Base-by-base conservation (phyloP, 306 rosid genomes). In the Casuarina equisetifolia region DNA sequence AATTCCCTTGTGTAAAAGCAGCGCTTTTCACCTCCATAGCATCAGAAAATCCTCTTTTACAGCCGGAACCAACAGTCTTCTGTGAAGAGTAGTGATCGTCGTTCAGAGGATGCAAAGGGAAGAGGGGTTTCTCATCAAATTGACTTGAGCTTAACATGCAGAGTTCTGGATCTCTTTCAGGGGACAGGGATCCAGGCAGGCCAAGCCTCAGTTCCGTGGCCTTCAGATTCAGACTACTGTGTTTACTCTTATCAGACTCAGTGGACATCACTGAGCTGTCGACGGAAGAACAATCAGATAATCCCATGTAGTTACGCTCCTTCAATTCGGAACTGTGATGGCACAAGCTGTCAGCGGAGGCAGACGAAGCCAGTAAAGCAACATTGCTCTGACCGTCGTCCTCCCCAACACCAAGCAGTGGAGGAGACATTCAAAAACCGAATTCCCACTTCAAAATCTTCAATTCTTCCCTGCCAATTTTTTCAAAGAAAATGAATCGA, bases 131-230 rank as follows among this genome's bases (percentile, higher is more conserved):
- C 78, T 86, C 97, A 75, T 87, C 89, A 48, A 83, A 83, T 75
- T 88, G 89, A 87, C 84, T 43, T 8, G 93, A 88, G 88, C 80
- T 80, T 74, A 75, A 83, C 38, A 88, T 52, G 81, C 85, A 78
- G 73, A 59, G 75, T 74, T 84, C 86, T 2, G 86, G 74, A 79
- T 87, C 83, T 70, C 96, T 88, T 67, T 78, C 89, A n/a, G 96
- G 92, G 71, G 96, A 90, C 84, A 79, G 87, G 73, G 91, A 90
- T 82, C 97, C 97, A 43, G 97, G 97, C 76, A 90, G 93, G 32
- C 97, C 97, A 35, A 92, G 92, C 79, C 93, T 89, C 75, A 92
- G 85, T 76, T 92, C 97, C 3, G 97, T 92, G 59, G 97, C 96
- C 80, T 89, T 92, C 77, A 92, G 86, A 75, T 88, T 90, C 85